phyloP scores from a whole-genome alignment of 495 filamentous ascomycete species.

The Trichocladium uniseriatum region DNA sequence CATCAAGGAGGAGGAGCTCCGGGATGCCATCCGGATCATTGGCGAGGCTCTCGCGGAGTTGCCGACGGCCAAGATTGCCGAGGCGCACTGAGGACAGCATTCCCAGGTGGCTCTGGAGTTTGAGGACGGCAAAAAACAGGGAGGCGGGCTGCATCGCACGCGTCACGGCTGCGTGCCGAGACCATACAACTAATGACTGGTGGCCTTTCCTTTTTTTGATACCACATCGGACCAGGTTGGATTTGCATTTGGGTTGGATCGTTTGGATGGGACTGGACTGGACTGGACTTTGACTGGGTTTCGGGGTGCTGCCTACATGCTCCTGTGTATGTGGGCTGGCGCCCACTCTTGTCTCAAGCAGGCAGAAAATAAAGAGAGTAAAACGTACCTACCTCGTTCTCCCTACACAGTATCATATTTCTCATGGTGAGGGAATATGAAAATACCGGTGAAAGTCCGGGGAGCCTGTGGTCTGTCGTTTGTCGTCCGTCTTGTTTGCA shows the following conservation, averaged over 20 bases:
- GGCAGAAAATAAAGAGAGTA: too few species aligned
- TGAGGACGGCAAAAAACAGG: background rate
- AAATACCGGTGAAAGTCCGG: too few species aligned
- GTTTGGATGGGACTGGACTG: background rate
- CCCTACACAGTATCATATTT: too few species aligned
- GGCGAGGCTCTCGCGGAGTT: conserved; percentile 63
- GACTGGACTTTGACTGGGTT: background rate
- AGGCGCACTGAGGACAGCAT: conserved; percentile 13
- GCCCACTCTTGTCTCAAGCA: too few species aligned
- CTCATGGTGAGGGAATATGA: too few species aligned
- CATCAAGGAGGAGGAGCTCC: conserved; percentile 78
- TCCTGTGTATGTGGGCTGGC: too few species aligned
- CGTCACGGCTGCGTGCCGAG: background rate
- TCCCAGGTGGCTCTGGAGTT: background rate
- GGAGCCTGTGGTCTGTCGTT: too few species aligned
- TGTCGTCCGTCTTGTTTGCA: too few species aligned
- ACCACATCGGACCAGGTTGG: background rate
- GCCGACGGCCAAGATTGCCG: conserved; percentile 30
- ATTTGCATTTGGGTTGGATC: background rate
- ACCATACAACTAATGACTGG: background rate
- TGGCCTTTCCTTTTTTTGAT: conserved; percentile 2
- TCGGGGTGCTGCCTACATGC: background rate
- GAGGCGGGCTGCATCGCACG: background rate
- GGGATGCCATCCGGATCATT: conserved; percentile 63
- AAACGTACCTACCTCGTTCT: too few species aligned